phyloP scores from a whole-genome alignment of 495 filamentous ascomycete species.

The Aspergillus sclerotiicarbonarius region DNA sequence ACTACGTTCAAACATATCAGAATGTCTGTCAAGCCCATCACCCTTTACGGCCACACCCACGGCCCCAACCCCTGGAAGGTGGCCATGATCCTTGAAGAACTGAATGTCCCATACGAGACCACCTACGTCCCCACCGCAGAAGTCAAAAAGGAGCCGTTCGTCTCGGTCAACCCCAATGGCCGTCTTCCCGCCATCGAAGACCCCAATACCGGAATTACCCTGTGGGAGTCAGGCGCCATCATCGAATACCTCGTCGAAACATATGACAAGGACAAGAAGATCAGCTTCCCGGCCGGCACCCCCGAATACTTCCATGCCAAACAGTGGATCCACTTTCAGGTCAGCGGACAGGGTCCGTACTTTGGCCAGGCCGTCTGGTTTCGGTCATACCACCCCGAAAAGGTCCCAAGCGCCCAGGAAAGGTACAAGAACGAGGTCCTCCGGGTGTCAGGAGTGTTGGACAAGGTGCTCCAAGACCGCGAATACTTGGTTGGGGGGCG shows the following conservation, averaged over 20 bases:
- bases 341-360: constrained; percentile 68
- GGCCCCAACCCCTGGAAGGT: constrained; percentile 69
- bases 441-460: constrained; percentile 59
- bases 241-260: constrained; percentile 66
- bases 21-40: constrained; percentile 48
- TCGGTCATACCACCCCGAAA: constrained; percentile 51
- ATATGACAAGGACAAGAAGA: constrained; percentile 63
- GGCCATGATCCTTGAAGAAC: constrained; percentile 59
- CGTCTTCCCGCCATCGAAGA: constrained; percentile 63
- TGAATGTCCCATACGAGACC: constrained; percentile 55
- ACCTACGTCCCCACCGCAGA: constrained; percentile 43
- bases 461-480: constrained; percentile 48
- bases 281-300: constrained; percentile 52
- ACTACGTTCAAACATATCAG: too few species aligned
- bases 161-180: constrained; percentile 68
- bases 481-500: constrained; percentile 61
- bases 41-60: constrained; percentile 34
- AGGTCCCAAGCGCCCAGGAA: constrained; percentile 54
- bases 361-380: constrained; percentile 62
- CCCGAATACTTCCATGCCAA: constrained; percentile 52
- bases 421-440: constrained; percentile 60
- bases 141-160: constrained; percentile 57
- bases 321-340: constrained; percentile 69
- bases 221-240: constrained; percentile 77
- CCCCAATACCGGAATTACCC: constrained; percentile 60